phyloP scores from a whole-genome alignment of 2,329 filamentous ascomycete species.

The Diaporthe destruens region DNA sequence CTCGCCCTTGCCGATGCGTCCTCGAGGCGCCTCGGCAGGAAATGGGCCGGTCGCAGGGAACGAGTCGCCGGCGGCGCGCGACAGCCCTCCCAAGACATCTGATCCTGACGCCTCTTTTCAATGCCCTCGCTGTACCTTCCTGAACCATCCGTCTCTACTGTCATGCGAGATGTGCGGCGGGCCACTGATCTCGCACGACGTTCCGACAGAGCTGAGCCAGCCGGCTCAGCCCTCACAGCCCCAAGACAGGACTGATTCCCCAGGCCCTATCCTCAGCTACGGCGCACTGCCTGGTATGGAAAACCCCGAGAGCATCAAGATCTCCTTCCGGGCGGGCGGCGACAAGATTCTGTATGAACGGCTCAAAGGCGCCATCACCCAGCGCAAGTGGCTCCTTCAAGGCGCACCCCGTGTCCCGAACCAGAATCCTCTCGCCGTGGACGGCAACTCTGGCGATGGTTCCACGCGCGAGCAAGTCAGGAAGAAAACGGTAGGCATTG shows the following conservation, averaged over 20 bases:
- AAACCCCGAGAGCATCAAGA: constrained; percentile 81
- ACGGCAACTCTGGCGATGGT: constrained; percentile 51
- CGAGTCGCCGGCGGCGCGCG: constrained; percentile 27
- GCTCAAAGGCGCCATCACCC: constrained; percentile 87
- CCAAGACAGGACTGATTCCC: constrained; percentile 74
- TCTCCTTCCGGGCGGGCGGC: constrained; percentile 91
- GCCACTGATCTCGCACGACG: constrained; percentile 71
- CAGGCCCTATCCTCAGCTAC: constrained; percentile 74
- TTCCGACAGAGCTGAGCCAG: constrained; percentile 56
- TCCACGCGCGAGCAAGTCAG: constrained; percentile 25
- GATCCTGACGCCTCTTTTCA: constrained; percentile 61
- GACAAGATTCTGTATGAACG: constrained; percentile 92
- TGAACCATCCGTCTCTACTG: constrained; percentile 88
- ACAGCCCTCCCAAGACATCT: constrained; percentile 43
- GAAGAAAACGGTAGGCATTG: constrained; percentile 83
- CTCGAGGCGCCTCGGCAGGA: constrained; percentile 40
- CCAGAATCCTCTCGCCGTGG: constrained; percentile 57
- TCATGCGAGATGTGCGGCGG: constrained; percentile 94
- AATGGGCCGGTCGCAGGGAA: constrained; percentile 41
- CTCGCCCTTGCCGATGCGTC: constrained; percentile 51
- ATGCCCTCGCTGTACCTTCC: constrained; percentile 92
- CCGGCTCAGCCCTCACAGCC: constrained; percentile 51
- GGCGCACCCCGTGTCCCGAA: constrained; percentile 89
- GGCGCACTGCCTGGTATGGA: constrained; percentile 60
- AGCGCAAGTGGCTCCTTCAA: constrained; percentile 95